Base-by-base conservation (phyloP, 1,139 yeast species). In the Nakaseomyces kungkrabaensis region DNA sequence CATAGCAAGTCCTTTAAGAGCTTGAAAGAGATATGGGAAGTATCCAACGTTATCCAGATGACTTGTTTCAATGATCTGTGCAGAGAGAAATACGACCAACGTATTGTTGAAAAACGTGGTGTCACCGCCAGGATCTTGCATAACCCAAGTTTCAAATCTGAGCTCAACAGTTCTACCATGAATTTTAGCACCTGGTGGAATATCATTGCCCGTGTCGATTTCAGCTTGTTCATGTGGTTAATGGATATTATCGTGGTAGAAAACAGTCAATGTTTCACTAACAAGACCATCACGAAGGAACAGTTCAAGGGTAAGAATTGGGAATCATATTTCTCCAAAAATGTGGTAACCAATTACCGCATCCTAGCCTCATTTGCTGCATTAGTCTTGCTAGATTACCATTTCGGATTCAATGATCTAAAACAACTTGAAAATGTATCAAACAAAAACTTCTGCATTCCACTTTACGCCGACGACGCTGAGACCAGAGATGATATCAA, bases 321-420 rank as follows among this genome's bases (percentile, higher is more conserved):
- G 65, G 65, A 60, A 27, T 43, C 52, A 40, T 64, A 60, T 51
- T 50, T 55, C 36, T 51, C 55, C 13, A 55, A 59, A 53, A 50
- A 55, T 27, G 58, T 56, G 10, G 54, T 59, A 4, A 50, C 60
- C 4, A 72, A 72, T 50, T 69, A 72, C 53, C 72, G 69, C 52
- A 54, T 71, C 2, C 54, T 71, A 26, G 61, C 68, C 38, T 62
- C 76, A 0, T 56, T 72, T 17, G 54, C 71, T 5, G 47, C 71
- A 32, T 68, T 70, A 13, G 61, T 74, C 4, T 54, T 74, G 32
- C 59, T 69, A 46, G 71, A 74, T 52, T 70, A 73, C 57, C 79
- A 76, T 59, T 74, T 71, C 59, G 79, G 79, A 0, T 76, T 75
- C 65, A 68, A 68, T 46, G 71, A 68, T 53, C 56, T 75, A 51